Conservation (phyloP, 805 yeast species). For the Schwanniomyces yamadae region DNA sequence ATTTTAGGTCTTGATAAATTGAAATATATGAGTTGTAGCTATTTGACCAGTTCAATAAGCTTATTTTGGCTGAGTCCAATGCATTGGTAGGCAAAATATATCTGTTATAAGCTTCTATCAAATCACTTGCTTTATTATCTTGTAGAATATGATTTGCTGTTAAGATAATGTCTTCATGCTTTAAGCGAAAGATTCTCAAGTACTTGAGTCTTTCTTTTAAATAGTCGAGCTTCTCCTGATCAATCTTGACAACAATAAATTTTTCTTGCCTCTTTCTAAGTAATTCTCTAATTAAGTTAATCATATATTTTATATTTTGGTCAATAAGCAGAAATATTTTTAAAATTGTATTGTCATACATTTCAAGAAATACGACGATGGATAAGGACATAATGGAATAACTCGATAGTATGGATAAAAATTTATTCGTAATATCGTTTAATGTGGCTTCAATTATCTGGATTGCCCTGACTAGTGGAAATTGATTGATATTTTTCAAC, state of each 20-base stretch:
- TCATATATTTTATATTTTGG: conserved; percentile 58
- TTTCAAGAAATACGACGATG: conserved; percentile 35
- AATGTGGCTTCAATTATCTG: conserved; percentile 66
- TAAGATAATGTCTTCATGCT: conserved; percentile 50
- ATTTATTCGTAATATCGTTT: conserved; percentile 48
- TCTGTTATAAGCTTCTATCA: conserved; percentile 29
- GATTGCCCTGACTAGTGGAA: conserved; percentile 65
- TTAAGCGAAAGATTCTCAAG: conserved; percentile 45
- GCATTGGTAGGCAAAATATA: conserved; percentile 25
- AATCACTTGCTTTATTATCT: conserved; percentile 12
- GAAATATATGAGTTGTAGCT: conserved; percentile 26
- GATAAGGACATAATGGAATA: conserved; percentile 45
- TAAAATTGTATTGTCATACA: conserved; percentile 19
- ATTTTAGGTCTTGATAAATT: conserved; percentile 20
- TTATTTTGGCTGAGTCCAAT: conserved; percentile 34
- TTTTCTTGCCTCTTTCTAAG: conserved; percentile 71
- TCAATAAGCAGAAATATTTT: conserved; percentile 55
- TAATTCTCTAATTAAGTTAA: conserved; percentile 68
- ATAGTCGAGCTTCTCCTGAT: conserved; percentile 33
- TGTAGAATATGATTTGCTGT: conserved; percentile 25
- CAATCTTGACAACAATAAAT: conserved; percentile 62
- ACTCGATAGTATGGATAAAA: conserved; percentile 38
- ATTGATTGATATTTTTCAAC: conserved; percentile 48
- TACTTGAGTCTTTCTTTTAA: conserved; percentile 45
- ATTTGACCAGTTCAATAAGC: conserved; percentile 26